Base-by-base conservation (phyloP, 148 eudicot genomes). In the Rhododendron vialii region DNA sequence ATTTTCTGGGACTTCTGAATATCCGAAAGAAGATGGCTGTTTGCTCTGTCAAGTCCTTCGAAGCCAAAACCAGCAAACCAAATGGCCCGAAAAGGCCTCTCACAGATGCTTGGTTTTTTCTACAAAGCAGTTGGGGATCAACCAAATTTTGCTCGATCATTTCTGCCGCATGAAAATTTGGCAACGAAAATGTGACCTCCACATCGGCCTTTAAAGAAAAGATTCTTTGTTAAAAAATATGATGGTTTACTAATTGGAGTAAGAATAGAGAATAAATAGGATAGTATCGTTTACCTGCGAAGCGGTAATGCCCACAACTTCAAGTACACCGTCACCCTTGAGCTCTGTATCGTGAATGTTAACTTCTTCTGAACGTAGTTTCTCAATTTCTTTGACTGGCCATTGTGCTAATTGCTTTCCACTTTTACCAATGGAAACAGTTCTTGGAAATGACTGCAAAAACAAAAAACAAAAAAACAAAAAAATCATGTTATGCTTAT, bases 11-110 rank as follows among this genome's bases (percentile, higher is more conserved):
- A 48, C 59, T 78, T 81, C 86, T 90, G 77, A 86, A 90, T 77
- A 90, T 41, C 20, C 88, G 81, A 81, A 90, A 90, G 85, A 84
- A 90, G 35, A 90, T 83, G 38, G 87, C 85, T 12, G 90, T 90
- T n/a, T 84, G 85, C 47, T 90, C 91, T 53, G 73, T 43, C 20
- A 88, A 63, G 77, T 86, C 84, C 35, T 86, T 71, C 0, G 90
- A 84, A 51, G 91, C 87, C 47, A 90, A 77, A 65, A 74, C 74
- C 86, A 90, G 75, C 55, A 88, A 74, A 59, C 90, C 89, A 76
- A 88, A 88, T 26, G 90, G 91, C 79, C 91, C 90, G 7, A 82
- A 20, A 55, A 38, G 22, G 33, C 89, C 86, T 33, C 35, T 81
- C 53, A 81, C 83, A 26, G 55, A 53, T 11, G 89, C 65, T 33